A percentile compares a stretch with the other conserved stretches of the same genome.
Conservation (phyloP, 148 eudicot genomes). For the Suaeda aralocaspica region DNA sequence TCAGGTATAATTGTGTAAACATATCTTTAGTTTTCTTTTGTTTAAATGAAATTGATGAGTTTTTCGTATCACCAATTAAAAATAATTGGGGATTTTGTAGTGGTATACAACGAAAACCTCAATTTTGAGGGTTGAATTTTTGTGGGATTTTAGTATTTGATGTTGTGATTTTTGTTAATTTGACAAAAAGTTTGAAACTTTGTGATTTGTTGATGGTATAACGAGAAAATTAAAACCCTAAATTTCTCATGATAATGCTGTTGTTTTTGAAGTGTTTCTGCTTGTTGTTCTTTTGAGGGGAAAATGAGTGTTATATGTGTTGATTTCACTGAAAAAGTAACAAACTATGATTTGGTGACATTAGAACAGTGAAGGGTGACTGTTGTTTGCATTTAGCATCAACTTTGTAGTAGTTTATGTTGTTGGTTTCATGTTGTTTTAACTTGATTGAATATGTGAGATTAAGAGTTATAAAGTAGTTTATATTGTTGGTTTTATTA, state of each 20-base stretch:
- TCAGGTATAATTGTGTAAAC: conserved; percentile 47
- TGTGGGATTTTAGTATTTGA: too few relatives aligned
- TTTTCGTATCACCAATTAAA: too few relatives aligned
- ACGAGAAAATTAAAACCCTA: too few relatives aligned
- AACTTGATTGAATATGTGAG: not conserved
- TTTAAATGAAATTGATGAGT: not conserved
- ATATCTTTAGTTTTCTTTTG: not conserved
- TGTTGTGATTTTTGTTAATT: not conserved
- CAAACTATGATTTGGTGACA: not conserved
- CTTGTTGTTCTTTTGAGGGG: too few relatives aligned
- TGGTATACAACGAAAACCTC: too few relatives aligned
- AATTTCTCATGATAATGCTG: not conserved
- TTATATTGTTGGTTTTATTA: too few relatives aligned
- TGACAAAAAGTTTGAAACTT: too few relatives aligned
- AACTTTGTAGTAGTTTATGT: too few relatives aligned
- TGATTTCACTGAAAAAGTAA: not conserved
- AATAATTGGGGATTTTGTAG: too few relatives aligned
- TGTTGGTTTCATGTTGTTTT: too few relatives aligned
- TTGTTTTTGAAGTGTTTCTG: not conserved
- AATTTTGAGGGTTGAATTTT: too few relatives aligned
- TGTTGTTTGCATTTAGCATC: not conserved
- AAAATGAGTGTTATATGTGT: not conserved
- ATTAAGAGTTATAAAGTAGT: not conserved
- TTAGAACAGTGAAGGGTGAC: not conserved
- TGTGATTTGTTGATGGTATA: not conserved